Evolutionary conservation across 345 rosid species (phyloP), one percentile per base, ranked within the genome.

Genomic region (Eucalyptus fibrosa): DNA sequence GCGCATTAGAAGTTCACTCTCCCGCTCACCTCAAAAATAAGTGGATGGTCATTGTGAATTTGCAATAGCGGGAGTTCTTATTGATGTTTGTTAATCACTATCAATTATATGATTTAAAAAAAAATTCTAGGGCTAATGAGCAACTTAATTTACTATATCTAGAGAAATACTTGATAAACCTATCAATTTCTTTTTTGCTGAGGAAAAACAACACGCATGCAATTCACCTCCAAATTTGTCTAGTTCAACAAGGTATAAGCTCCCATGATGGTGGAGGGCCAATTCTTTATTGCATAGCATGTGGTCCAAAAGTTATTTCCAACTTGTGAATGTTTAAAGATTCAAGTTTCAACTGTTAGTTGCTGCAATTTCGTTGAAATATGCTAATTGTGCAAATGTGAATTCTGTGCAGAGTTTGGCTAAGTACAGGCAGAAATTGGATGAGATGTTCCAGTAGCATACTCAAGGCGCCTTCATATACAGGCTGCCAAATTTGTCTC

Each of bases 381-480:
- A 87, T 55, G 23, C 34, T 34, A 34, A 51, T 42, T 88, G 51
- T 55, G 56, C 60, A 34, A 32, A 45, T 89, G 80, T 59, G 12
- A 11, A 72, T 72, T 19, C 45, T 81, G 18, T 92, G 91, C 95
- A 97, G 98, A 88, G 91, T 62, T 93, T 97, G 92, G 99, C 99
- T 89, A 96, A 92, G 88, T 97, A 97, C 93, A 95, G 97, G 94
- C 98, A 97, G 94, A 95, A 94, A 91, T 90, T 97, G 88, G 99
- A 97, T 81, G 99, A 96, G 77, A 95, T 69, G 96, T 60, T 93
- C 92, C 91, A 95, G 89, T 95, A 91, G 77, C 87, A n/a, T 89
- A 89, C 34, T 30, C 24, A 42, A 53, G 55, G 34, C 9, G 6
- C 3, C 45, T 56, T 87, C 4, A 50, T 4, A 21, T 77, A 77